Evolutionary conservation across 202 grass and related monocot genomes (phyloP).

Genomic region (Carex arenaria): DNA sequence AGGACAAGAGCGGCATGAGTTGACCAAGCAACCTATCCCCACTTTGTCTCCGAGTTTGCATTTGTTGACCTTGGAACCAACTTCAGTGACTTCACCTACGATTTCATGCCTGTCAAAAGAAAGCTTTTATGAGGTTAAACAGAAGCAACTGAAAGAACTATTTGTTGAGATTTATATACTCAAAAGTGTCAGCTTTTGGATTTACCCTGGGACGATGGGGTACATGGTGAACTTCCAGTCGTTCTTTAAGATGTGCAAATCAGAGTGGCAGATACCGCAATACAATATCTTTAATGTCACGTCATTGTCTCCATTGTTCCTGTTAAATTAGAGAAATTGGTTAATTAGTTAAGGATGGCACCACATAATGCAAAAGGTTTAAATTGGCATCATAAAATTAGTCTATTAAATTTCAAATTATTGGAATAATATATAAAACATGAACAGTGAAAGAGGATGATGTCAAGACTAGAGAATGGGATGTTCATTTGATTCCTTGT

Average conservation of each 20-base stretch:
- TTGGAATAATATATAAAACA: not conserved
- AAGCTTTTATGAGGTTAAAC: not conserved
- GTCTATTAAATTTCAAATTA: not conserved
- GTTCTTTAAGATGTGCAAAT: slow-evolving; percentile 72
- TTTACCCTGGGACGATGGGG: slow-evolving; percentile 67
- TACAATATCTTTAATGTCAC: slow-evolving; percentile 76
- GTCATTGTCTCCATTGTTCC: slow-evolving; percentile 67
- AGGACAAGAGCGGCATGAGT: slow-evolving; percentile 50
- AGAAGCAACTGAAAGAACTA: not conserved
- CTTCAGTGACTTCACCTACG: slow-evolving; percentile 50
- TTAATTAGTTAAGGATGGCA: slow-evolving; percentile 1
- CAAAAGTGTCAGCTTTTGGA: not conserved
- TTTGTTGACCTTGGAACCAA: slow-evolving; percentile 60
- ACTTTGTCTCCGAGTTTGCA: slow-evolving; percentile 61
- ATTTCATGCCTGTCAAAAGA: slow-evolving; percentile 67
- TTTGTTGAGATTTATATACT: not conserved
- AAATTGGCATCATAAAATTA: not conserved
- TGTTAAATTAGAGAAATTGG: slow-evolving; percentile 22
- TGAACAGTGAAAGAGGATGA: not conserved
- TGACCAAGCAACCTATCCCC: slow-evolving; percentile 78
- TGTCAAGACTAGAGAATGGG: too few species aligned
- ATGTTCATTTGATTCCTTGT: not conserved
- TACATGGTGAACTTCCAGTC: slow-evolving; percentile 60
- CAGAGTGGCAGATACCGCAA: slow-evolving; percentile 90
- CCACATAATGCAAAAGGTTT: not conserved